Evolutionary conservation across 441 rosid genomes (phyloP).

Genomic region (Croton laevigatus): DNA sequence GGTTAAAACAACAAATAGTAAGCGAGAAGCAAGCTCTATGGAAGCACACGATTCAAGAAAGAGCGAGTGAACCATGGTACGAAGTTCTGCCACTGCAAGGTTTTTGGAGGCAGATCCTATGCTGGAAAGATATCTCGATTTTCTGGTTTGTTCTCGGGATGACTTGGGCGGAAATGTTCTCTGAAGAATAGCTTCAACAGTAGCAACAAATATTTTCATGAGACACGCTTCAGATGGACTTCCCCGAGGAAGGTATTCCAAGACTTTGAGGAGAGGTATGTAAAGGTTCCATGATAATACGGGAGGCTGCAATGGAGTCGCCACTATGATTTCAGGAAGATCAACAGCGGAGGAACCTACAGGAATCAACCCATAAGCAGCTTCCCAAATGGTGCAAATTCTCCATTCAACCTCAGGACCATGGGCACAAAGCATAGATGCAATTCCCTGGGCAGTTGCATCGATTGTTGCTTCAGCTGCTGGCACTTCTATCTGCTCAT

Average conservation of each 20-base stretch:
- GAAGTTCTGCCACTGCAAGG: slow-evolving; percentile 97
- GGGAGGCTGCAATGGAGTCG: slow-evolving; percentile 97
- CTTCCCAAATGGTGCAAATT: slow-evolving; percentile 99
- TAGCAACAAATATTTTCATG: slow-evolving; percentile 96
- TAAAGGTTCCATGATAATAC: slow-evolving; percentile 90
- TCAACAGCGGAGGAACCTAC: slow-evolving; percentile 94
- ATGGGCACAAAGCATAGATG: slow-evolving; percentile 99
- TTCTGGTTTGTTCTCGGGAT: slow-evolving; percentile 51
- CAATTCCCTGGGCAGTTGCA: slow-evolving; percentile 99
- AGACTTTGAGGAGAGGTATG: slow-evolving; percentile 96
- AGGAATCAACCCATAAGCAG: slow-evolving; percentile 96
- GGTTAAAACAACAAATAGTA: slow-evolving; percentile 91
- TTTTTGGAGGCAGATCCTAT: slow-evolving; percentile 76
- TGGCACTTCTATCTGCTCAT: slow-evolving; percentile 86
- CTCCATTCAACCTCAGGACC: slow-evolving; percentile 99
- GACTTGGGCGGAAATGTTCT: slow-evolving; percentile 84
- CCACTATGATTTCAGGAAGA: slow-evolving; percentile 96
- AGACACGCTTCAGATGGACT: slow-evolving; percentile 99
- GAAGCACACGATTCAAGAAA: slow-evolving; percentile 93
- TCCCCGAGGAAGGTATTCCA: slow-evolving; percentile 98
- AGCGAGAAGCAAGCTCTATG: slow-evolving; percentile 90
- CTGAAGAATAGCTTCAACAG: slow-evolving; percentile 87
- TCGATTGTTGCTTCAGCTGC: slow-evolving; percentile 98
- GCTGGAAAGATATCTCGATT: slow-evolving; percentile 50
- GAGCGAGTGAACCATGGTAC: slow-evolving; percentile 98